These are phyloP conservation scores for Vitis hybrid DNA, from an alignment of 177 flowering plant species.

Conservation along the genomic window DNA sequence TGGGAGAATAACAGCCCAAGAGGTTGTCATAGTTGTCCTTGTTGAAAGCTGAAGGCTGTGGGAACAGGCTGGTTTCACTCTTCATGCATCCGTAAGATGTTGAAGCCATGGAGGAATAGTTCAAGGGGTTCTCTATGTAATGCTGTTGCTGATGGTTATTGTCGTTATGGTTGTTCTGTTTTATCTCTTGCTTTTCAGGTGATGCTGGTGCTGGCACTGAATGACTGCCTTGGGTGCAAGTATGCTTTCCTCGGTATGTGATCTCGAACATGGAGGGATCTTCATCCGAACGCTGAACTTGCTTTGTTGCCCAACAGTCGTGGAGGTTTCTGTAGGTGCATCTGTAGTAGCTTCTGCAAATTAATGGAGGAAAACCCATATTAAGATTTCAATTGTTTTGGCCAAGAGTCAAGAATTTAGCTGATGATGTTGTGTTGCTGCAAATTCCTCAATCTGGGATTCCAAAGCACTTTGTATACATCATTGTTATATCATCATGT, in stretches of 20 bases:
- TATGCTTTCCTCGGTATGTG: constrained; percentile 65
- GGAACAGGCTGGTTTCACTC: constrained; percentile 24
- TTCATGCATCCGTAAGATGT: constrained; percentile 22
- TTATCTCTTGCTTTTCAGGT: constrained; percentile 34
- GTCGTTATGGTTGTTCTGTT: constrained; percentile 10
- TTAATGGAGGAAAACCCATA: not conserved
- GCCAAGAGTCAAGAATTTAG: not conserved
- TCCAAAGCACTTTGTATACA: too few species aligned
- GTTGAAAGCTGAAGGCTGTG: constrained; percentile 20
- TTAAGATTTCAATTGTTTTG: not conserved
- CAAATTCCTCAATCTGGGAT: too few species aligned
- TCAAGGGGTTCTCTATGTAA: constrained; percentile 25
- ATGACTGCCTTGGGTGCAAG: constrained; percentile 35
- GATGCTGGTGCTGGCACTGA: constrained; percentile 31
- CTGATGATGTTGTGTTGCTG: too few species aligned
- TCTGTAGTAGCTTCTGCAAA: constrained; percentile 71
- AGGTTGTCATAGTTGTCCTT: constrained; percentile 4
- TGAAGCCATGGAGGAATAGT: constrained; percentile 46
- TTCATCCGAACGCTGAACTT: constrained; percentile 70
- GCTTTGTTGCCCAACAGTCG: constrained; percentile 74
- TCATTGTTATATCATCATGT: too few species aligned
- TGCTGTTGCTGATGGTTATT: constrained; percentile 14
- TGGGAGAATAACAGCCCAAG: constrained; percentile 28
- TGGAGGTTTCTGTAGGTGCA: constrained; percentile 58
- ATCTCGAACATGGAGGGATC: constrained; percentile 58